Percentiles rank a stretch among this genome's conserved stretches.
These are phyloP conservation scores for Massarina eburnea DNA, from an alignment of 2,329 filamentous ascomycete genomes.

Conservation along the genomic window DNA sequence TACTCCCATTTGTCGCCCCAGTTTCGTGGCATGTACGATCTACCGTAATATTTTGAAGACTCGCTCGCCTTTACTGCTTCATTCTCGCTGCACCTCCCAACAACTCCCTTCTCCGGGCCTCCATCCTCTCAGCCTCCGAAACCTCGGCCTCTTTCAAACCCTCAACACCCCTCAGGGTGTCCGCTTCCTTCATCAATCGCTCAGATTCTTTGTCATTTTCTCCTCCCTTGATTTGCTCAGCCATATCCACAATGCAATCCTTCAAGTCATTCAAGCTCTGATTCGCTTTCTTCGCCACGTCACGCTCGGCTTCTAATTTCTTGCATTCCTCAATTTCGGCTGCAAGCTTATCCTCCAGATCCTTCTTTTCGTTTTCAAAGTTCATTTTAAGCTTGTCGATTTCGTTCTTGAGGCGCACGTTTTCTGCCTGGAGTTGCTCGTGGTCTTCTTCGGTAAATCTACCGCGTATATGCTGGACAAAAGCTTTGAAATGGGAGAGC, in stretches of 20 bases:
- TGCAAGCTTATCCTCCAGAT: background rate
- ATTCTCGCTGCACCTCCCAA: background rate
- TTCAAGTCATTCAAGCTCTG: background rate
- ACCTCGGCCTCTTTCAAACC: background rate
- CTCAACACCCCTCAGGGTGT: background rate
- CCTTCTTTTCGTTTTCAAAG: background rate
- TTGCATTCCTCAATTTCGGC: background rate
- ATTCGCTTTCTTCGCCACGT: background rate
- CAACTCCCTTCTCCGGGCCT: background rate
- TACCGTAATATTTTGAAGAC: slow-evolving; percentile 2
- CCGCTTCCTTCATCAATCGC: background rate
- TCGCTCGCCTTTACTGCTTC: background rate
- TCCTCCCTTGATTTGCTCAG: background rate
- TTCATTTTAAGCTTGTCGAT: background rate
- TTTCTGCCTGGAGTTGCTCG: background rate
- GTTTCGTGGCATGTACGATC: slow-evolving; percentile 12
- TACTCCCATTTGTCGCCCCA: too few species aligned
- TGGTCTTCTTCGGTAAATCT: background rate
- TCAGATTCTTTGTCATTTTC: background rate
- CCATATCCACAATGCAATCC: background rate
- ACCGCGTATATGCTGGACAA: background rate
- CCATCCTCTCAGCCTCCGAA: background rate
- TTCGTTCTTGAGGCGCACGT: background rate
- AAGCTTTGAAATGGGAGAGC: background rate
- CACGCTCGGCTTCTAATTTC: background rate